These are phyloP conservation scores for Castanospermum australe DNA, from an alignment of 306 rosid species.

Conservation along the genomic window DNA sequence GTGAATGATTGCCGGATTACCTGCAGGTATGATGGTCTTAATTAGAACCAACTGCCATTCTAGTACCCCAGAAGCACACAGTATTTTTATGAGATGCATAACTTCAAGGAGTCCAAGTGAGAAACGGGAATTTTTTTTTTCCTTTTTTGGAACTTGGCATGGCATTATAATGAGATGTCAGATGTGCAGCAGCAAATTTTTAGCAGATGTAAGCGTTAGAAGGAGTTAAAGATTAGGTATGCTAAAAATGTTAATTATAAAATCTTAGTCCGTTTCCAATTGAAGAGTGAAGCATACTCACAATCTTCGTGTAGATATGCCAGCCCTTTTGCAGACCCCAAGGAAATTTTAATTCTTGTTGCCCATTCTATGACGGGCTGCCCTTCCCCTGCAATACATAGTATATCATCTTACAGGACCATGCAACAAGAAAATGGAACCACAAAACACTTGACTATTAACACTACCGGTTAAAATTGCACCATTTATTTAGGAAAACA, in stretches of 20 bases:
- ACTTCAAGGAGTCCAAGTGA: background rate
- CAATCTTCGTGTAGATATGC: conserved; percentile 68
- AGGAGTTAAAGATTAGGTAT: background rate
- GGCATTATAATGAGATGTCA: background rate
- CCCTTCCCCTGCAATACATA: conserved; percentile 41
- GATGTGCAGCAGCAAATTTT: background rate
- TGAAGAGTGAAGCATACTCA: conserved; percentile 22
- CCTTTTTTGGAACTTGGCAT: background rate
- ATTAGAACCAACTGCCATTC: background rate
- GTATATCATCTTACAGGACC: background rate
- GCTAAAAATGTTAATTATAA: background rate
- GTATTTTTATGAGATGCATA: background rate
- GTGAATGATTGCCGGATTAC: conserved; percentile 59
- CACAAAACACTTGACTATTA: background rate
- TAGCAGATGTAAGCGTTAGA: background rate
- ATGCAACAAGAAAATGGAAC: conserved; percentile 7
- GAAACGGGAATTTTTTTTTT: background rate
- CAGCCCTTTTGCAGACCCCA: conserved; percentile 57
- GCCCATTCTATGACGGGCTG: conserved; percentile 40
- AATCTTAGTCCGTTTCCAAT: background rate
- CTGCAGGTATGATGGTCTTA: conserved; percentile 23
- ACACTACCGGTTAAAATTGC: background rate
- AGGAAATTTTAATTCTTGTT: conserved; percentile 47
- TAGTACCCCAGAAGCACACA: background rate
- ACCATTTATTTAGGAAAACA: background rate